These are phyloP conservation scores for Curvularia verruculosa DNA, from an alignment of 2,329 filamentous ascomycete genomes.

Conservation along the genomic window DNA sequence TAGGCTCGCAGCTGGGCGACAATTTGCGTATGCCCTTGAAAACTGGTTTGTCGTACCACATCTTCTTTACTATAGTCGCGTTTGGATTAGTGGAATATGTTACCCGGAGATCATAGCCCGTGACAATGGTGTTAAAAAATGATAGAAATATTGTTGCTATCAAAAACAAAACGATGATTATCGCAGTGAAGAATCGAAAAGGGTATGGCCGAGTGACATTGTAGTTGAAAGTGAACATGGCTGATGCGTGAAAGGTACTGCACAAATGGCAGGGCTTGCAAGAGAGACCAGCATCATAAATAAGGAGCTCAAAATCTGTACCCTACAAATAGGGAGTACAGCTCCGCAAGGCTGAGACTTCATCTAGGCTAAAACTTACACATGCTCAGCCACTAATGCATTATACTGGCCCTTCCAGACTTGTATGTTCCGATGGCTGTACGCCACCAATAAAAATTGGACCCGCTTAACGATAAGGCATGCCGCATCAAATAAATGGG, in stretches of 20 bases:
- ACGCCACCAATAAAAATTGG: neutral
- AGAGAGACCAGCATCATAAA: neutral
- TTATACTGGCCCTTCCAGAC: neutral
- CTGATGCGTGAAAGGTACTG: neutral
- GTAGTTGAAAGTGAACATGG: neutral
- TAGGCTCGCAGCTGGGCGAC: constrained; percentile 6
- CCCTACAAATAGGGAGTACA: neutral
- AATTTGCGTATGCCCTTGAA: constrained; percentile 5
- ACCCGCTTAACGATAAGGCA: neutral
- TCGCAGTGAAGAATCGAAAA: constrained; percentile 2
- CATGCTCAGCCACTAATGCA: neutral
- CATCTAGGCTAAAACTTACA: neutral
- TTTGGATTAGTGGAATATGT: constrained; percentile 7
- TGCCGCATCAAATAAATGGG: neutral
- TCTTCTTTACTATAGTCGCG: neutral
- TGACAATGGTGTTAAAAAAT: constrained; percentile 5
- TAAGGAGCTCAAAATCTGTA: neutral
- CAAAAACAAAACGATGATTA: neutral
- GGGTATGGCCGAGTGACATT: constrained; percentile 3
- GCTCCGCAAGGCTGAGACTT: neutral
- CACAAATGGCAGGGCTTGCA: neutral
- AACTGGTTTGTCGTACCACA: constrained; percentile 7
- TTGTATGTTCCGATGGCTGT: neutral
- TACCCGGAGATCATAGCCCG: constrained; percentile 7
- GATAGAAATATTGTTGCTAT: constrained; percentile 7